These are phyloP conservation scores for Globisporangium abappressorium DNA, from an alignment of 352 stramenopile species.

Conservation along the genomic window DNA sequence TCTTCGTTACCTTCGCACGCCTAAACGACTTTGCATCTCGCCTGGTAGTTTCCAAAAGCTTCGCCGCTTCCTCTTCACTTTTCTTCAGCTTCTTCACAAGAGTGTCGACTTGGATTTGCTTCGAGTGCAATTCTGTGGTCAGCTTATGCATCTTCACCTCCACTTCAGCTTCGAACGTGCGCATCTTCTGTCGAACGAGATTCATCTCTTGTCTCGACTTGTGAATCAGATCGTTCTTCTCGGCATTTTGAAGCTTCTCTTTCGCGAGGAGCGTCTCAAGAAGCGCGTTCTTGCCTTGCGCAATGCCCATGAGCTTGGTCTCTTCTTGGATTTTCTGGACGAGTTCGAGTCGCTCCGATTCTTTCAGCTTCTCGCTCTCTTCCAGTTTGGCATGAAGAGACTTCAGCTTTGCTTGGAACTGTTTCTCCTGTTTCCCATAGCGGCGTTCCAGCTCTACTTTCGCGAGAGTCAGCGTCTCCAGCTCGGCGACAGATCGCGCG, in stretches of 20 bases:
- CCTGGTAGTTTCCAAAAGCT: slow-evolving; percentile 42
- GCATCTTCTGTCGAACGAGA: slow-evolving; percentile 53
- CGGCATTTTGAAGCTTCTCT: slow-evolving; percentile 55
- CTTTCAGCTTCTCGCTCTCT: slow-evolving; percentile 47
- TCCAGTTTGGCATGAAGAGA: slow-evolving; percentile 40
- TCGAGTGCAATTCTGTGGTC: slow-evolving; percentile 47
- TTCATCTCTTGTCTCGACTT: slow-evolving; percentile 61
- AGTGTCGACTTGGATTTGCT: slow-evolving; percentile 54
- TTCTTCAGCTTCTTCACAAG: slow-evolving; percentile 54
- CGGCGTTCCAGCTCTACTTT: slow-evolving; percentile 51
- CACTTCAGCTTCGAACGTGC: slow-evolving; percentile 48
- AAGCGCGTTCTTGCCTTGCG: slow-evolving; percentile 55
- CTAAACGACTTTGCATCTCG: slow-evolving; percentile 47
- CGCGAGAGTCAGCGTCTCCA: slow-evolving; percentile 33
- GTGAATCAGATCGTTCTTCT: slow-evolving; percentile 51
- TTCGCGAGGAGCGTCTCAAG: slow-evolving; percentile 57
- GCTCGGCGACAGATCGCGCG: slow-evolving; percentile 40
- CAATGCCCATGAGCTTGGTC: slow-evolving; percentile 57
- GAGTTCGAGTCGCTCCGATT: slow-evolving; percentile 49
- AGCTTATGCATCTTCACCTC: slow-evolving; percentile 60
- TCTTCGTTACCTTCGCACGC: slow-evolving; percentile 55
- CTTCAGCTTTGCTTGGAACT: slow-evolving; percentile 51
- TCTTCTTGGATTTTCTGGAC: slow-evolving; percentile 57
- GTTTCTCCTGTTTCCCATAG: slow-evolving; percentile 45
- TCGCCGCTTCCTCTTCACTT: slow-evolving; percentile 48